Base-by-base conservation (phyloP, 2,329 filamentous ascomycete genomes). In the Neofusicoccum ribis region DNA sequence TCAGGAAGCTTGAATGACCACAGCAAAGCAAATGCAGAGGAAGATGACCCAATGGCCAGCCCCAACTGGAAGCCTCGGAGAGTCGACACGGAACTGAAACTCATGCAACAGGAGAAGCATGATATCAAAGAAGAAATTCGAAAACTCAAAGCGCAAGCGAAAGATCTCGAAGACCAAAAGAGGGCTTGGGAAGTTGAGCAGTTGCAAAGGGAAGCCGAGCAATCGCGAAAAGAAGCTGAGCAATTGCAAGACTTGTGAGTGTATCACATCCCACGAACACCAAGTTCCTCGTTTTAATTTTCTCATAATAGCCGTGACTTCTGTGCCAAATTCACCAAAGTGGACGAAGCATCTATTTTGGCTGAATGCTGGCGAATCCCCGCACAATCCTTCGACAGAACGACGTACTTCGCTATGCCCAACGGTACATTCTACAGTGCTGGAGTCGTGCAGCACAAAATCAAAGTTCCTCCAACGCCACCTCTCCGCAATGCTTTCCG, bases 321-420 rank as follows among this genome's bases (percentile, higher is more conserved):
- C 11, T 47, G 43, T 9, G 31, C 43, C 3, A 12, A 11, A 2
- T 37, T 60, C 27, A 37, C 39, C n/a, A 36, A 47, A 37, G 56
- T n/a, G 27, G 43, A 47, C n/a, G 56, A 60, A 23, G 56, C 34
- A 6, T n/a, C 43, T 11, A 47, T 60, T 8, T 20, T 60, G 7
- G 56, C 56, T n/a, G 56, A 60, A 47, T 34, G 41, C 3, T 60
- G 56, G 56, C 56, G 43, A 23, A 46, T 60, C 7, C 56, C 56
- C 6, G n/a, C 27, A 9, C 4, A 36, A 4, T 47, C 27, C 31
- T 60, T 60, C 56, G 8, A 36, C 9, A 8, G 20, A 31, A 36
- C 41, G 9, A 43, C 41, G 2, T 60, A 60, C 31, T 60, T 60
- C n/a, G 56, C 20, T 14, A 60, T 60, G 56, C 56, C 56, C 5